phyloP scores from a whole-genome alignment of 2,329 filamentous ascomycete species.

The Stemphylium lycopersici region DNA sequence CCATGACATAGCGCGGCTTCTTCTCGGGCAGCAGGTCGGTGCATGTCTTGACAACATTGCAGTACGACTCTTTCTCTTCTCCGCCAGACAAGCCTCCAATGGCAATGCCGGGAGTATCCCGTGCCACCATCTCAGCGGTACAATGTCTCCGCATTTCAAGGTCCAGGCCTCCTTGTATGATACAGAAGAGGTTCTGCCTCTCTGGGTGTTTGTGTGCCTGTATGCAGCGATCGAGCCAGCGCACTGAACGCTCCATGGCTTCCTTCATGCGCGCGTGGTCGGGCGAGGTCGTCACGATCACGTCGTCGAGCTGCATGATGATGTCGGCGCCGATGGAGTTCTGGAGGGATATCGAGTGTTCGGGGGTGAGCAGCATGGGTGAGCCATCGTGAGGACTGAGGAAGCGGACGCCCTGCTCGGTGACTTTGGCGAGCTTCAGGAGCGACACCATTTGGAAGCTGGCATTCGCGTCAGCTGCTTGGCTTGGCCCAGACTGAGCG shows the following conservation, averaged over 20 bases:
- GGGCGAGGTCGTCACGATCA: slow-evolving; percentile 93
- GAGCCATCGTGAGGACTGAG: slow-evolving; percentile 94
- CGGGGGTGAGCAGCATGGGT: slow-evolving; percentile 95
- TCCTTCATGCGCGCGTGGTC: slow-evolving; percentile 87
- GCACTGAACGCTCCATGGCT: slow-evolving; percentile 91
- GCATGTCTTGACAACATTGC: slow-evolving; percentile 85
- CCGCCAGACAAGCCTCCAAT: slow-evolving; percentile 95
- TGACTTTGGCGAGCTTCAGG: slow-evolving; percentile 89
- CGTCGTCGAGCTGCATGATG: slow-evolving; percentile 99
- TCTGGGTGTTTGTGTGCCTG: slow-evolving; percentile 83
- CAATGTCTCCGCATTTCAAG: slow-evolving; percentile 84
- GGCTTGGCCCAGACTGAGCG: slow-evolving; percentile 20
- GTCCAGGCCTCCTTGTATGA: slow-evolving; percentile 95
- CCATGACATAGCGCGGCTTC: slow-evolving; percentile 99
- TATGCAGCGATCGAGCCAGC: slow-evolving; percentile 96
- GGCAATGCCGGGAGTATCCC: slow-evolving; percentile 93
- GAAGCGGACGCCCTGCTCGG: slow-evolving; percentile 94
- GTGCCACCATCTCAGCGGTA: slow-evolving; percentile 82
- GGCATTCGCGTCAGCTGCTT: slow-evolving; percentile 36
- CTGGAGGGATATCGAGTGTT: slow-evolving; percentile 94
- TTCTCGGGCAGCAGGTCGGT: slow-evolving; percentile 82
- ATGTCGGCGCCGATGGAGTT: slow-evolving; percentile 98
- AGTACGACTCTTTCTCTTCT: slow-evolving; percentile 92
- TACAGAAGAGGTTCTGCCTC: slow-evolving; percentile 94
- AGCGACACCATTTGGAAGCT: slow-evolving; percentile 99